Base-by-base conservation (phyloP, 139 green algal species). In the Chlamydomonas applanata region DNA sequence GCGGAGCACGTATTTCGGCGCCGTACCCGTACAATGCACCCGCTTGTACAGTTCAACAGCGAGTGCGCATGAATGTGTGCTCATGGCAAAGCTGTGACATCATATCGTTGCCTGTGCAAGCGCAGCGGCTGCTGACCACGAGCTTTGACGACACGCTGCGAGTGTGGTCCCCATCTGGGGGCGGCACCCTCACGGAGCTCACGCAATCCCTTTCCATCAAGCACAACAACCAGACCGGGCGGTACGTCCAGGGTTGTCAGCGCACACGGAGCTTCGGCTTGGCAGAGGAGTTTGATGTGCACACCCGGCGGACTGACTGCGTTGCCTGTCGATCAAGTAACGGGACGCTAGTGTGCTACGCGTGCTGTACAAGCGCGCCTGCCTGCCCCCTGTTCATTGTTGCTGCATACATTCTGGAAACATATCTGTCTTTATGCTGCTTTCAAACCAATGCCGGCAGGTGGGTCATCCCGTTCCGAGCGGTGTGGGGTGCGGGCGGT, bases 101-200 rank as follows among this genome's bases (percentile, higher is more conserved):
- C n/a, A n/a, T n/a, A n/a, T n/a, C n/a, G n/a, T n/a, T n/a, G n/a
- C n/a, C n/a, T n/a, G n/a, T n/a, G n/a, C n/a, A 5, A 19, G 13
- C 14, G 56, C 70, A 85, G 32, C 77, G 86, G 49, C 53, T 95
- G 4, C 32, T 91, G 32, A 81, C 65, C 20, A 91, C 86, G 22
- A 86, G 78, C 1, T 89, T 89, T 56, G 90, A 95, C 71, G 80
- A 94, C 73, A 93, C 90, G 0, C 33, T 94, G 25, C 69, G 74
- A 2, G 56, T 95, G 27, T 94, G 89, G 89, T 30, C 24, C 49
- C 44, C 64, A 49, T 57, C 69, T 33, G 25, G 27, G 40, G 40
- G 40, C 7, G 40, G 7, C 40, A 49, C 54, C 17, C n/a, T 30
- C 17, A 29, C 59, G 30, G n/a, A 9, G 3, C 59, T 66, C n/a